These are phyloP conservation scores for Helenozyma baotianmanensis DNA, from an alignment of 805 yeast genomes.

Conservation along the genomic window DNA sequence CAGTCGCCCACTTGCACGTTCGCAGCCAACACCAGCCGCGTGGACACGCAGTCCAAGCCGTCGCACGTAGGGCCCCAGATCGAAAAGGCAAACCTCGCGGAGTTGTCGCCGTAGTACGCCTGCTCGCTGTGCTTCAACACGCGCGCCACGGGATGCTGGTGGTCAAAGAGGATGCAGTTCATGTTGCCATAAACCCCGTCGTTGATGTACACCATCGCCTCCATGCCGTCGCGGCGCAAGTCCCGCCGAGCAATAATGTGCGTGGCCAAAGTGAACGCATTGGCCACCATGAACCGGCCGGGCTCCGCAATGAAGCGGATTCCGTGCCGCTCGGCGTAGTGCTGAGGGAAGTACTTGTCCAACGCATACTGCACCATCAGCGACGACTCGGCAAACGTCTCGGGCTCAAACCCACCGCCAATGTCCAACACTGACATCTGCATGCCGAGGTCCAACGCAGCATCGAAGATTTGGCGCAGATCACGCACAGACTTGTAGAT, in stretches of 20 bases:
- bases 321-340: conserved; percentile 18
- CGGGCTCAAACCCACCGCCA: conserved; percentile 87
- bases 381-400: conserved; percentile 57
- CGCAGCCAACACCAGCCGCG: conserved; percentile 47
- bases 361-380: conserved; percentile 52
- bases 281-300: conserved; percentile 83
- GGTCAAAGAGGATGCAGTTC: conserved; percentile 92
- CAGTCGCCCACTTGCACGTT: conserved; percentile 84
- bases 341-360: conserved; percentile 53
- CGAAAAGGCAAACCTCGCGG: conserved; percentile 42
- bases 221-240: conserved; percentile 19
- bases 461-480: conserved; percentile 62
- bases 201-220: conserved; percentile 78
- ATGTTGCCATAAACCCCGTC: conserved; percentile 96
- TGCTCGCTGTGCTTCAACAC: conserved; percentile 42
- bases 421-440: conserved; percentile 63
- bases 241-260: conserved; percentile 83
- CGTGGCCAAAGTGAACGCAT: conserved; percentile 79
- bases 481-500: conserved; percentile 69
- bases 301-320: conserved; percentile 80
- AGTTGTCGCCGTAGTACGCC: conserved; percentile 14
- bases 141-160: conserved; percentile 70
- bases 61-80: conserved; percentile 99
- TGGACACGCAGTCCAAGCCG: conserved; percentile 80
- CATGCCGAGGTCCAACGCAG: conserved; percentile 44